phyloP scores from a whole-genome alignment of 805 yeast species.

The Wickerhamiella spandovensis region DNA sequence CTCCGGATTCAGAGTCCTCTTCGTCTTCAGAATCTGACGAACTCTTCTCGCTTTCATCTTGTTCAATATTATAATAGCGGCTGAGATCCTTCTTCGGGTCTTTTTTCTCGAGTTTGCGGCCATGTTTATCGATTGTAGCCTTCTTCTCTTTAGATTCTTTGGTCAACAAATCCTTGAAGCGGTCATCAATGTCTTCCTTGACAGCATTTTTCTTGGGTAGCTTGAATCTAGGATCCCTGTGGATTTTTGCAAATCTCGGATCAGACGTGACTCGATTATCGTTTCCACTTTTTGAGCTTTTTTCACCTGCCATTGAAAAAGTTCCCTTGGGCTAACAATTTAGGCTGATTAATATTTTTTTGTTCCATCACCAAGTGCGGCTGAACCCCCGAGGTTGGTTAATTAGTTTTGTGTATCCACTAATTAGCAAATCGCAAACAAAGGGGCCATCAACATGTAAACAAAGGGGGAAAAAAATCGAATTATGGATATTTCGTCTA shows the following conservation, averaged over 20 bases:
- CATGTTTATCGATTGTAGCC: constrained; percentile 72
- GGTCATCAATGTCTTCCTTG: constrained; percentile 69
- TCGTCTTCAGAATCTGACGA: constrained; percentile 10
- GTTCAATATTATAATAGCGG: constrained; percentile 46
- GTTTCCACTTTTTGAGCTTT: not conserved
- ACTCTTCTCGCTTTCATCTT: constrained; percentile 14
- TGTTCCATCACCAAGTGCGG: not conserved
- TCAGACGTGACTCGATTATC: constrained; percentile 29
- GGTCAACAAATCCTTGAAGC: constrained; percentile 61
- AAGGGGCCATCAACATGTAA: not conserved
- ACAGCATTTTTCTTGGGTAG: constrained; percentile 54
- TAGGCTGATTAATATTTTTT: not conserved
- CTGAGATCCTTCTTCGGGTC: constrained; percentile 40
- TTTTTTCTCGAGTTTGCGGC: constrained; percentile 50
- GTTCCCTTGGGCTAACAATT: not conserved
- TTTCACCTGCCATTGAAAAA: not conserved
- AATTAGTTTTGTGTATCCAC: not conserved
- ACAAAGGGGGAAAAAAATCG: too few relatives aligned
- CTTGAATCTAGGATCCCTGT: constrained; percentile 79
- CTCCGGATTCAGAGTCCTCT: constrained; percentile 13
- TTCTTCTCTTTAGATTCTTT: constrained; percentile 40
- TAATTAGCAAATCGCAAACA: not conserved
- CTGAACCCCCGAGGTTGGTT: not conserved
- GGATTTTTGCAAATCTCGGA: constrained; percentile 64
- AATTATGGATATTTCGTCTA: too few relatives aligned